A percentile compares a stretch with the other conserved stretches of the same genome.
Evolutionary conservation across 2,329 filamentous ascomycete species (phyloP).

Genomic region (Ophidiomyces ophidiicola): DNA sequence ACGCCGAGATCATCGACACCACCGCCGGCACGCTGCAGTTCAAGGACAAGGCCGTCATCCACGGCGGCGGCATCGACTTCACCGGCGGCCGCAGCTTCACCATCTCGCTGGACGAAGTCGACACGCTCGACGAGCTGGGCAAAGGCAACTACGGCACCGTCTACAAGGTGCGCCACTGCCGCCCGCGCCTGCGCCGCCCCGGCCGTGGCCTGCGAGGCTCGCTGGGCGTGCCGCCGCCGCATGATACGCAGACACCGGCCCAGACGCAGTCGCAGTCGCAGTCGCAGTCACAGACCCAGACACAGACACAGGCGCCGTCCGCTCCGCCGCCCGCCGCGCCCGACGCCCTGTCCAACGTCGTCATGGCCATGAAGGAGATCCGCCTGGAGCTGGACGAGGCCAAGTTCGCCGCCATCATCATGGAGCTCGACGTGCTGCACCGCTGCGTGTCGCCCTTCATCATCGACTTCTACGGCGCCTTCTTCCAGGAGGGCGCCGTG

Average conservation of each 20-base stretch:
- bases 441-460: conserved; percentile 92
- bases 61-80: conserved; percentile 82
- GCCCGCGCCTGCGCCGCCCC: conserved; percentile 50
- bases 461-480: conserved; percentile 96
- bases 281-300: not conserved
- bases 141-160: conserved; percentile 98
- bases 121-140: conserved; percentile 81
- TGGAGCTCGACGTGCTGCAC: conserved; percentile 92
- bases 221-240: too few species aligned
- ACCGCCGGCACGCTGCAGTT: conserved; percentile 87
- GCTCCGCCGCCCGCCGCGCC: too few species aligned
- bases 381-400: conserved; percentile 88
- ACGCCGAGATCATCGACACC: conserved; percentile 74
- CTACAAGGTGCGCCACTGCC: conserved; percentile 84
- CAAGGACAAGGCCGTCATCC: conserved; percentile 81
- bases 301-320: conserved; percentile 17
- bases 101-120: conserved; percentile 91
- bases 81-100: conserved; percentile 77
- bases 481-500: conserved; percentile 96
- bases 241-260: not conserved
- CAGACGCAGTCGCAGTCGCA: conserved; percentile 14
- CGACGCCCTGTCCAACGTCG: conserved; percentile 43
- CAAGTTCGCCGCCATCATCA: conserved; percentile 93
- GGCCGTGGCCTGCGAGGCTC: conserved; percentile 48
- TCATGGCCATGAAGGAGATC: conserved; percentile 99